Evolutionary conservation across 257 asterid species (phyloP).

Genomic region (Solanum chilense): DNA sequence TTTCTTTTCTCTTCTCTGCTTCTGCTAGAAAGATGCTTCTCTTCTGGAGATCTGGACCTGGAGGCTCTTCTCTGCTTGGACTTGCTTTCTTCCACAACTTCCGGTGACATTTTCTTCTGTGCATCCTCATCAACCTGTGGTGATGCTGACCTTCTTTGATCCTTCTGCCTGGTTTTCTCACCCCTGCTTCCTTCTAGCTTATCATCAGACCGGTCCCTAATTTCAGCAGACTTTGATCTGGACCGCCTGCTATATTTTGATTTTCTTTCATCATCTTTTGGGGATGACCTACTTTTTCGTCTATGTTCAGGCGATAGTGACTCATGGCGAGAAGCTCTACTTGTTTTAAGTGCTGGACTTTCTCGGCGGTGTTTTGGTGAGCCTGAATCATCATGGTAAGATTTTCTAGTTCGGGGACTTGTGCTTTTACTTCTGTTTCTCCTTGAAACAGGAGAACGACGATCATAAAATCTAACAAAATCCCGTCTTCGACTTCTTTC

Average conservation of each 20-base stretch:
- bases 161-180: constrained; percentile 40
- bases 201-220: constrained; percentile 39
- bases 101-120: constrained; percentile 28
- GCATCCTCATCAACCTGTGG: constrained; percentile 28
- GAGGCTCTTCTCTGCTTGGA: constrained; percentile 45
- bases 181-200: constrained; percentile 31
- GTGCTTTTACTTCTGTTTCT: constrained; percentile 74
- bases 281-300: constrained; percentile 50
- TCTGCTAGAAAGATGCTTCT: constrained; percentile 35
- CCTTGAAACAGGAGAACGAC: constrained; percentile 45
- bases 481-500: constrained; percentile 52
- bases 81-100: constrained; percentile 41
- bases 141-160: constrained; percentile 49
- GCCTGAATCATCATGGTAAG: constrained; percentile 41
- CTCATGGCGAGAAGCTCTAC: constrained; percentile 40
- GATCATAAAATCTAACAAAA: constrained; percentile 39
- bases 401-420: constrained; percentile 57
- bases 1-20: constrained; percentile 50
- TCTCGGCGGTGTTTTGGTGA: constrained; percentile 48
- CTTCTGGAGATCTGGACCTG: constrained; percentile 52
- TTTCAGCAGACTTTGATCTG: constrained; percentile 68
- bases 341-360: constrained; percentile 44
- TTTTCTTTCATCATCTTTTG: constrained; percentile 48
- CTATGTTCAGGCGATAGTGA: constrained; percentile 60
- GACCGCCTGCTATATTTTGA: constrained; percentile 57